phyloP scores from a whole-genome alignment of 345 rosid genomes.

The Lumnitzera racemosa region DNA sequence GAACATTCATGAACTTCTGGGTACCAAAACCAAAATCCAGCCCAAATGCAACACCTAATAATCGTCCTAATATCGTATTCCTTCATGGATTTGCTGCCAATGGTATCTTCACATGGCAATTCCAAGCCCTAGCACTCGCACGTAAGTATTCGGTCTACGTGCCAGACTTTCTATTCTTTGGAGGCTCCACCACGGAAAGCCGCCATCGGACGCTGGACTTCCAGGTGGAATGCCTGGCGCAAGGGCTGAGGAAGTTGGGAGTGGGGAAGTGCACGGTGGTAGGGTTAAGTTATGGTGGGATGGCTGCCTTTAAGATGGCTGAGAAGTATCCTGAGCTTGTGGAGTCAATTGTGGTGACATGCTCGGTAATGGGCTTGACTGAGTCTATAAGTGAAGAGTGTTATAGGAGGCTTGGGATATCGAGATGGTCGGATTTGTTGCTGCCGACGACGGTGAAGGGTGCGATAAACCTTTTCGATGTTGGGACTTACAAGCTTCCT shows the following conservation, averaged over 20 bases:
- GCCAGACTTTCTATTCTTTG: slow-evolving; percentile 46
- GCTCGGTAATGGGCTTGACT: slow-evolving; percentile 29
- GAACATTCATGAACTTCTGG: slow-evolving; percentile 37
- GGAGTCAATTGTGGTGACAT: slow-evolving; percentile 23
- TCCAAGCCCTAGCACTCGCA: slow-evolving; percentile 28
- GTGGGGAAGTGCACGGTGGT: slow-evolving; percentile 34
- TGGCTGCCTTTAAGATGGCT: slow-evolving; percentile 42
- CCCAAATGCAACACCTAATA: not conserved
- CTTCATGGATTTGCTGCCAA: slow-evolving; percentile 28
- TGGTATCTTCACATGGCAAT: slow-evolving; percentile 38
- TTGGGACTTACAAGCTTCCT: slow-evolving; percentile 10
- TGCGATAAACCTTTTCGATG: slow-evolving; percentile 5
- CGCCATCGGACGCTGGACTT: slow-evolving; percentile 23
- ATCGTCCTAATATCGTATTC: slow-evolving; percentile 23
- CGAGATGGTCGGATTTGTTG: slow-evolving; percentile 25
- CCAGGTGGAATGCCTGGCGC: slow-evolving; percentile 37
- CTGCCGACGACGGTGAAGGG: slow-evolving; percentile 23
- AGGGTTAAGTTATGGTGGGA: slow-evolving; percentile 37
- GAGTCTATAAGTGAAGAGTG: slow-evolving; percentile 18
- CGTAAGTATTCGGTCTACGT: slow-evolving; percentile 31
- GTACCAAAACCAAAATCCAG: slow-evolving; percentile 19
- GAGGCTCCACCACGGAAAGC: slow-evolving; percentile 25
- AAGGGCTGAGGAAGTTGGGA: slow-evolving; percentile 26
- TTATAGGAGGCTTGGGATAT: slow-evolving; percentile 17
- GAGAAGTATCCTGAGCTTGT: slow-evolving; percentile 31